Conservation (phyloP, 164 flowering plant genomes). For the Tetrastigma voinierianum region DNA sequence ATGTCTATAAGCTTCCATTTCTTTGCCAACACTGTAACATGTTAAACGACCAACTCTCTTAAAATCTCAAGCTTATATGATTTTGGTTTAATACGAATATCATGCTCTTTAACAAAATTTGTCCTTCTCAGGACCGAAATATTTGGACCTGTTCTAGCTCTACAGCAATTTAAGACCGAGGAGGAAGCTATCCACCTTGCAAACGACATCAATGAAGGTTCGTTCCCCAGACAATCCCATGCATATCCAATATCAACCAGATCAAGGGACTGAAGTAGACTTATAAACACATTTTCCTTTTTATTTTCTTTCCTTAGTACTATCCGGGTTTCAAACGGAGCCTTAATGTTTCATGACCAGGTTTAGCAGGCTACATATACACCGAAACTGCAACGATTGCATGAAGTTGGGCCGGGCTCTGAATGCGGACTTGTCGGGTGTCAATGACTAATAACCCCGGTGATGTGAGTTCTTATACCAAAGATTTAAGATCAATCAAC, state of each 20-base stretch:
- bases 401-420: too few species aligned
- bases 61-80: too few species aligned
- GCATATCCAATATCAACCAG: background rate
- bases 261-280: too few species aligned
- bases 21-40: too few species aligned
- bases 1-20: too few species aligned
- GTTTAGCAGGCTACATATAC: slow-evolving; percentile 86
- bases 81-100: background rate
- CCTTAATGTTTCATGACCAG: slow-evolving; percentile 36
- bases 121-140: slow-evolving; percentile 69
- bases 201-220: slow-evolving; percentile 93
- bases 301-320: too few species aligned
- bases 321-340: too few species aligned
- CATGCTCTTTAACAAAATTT: background rate
- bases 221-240: too few species aligned
- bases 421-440: slow-evolving; percentile 96
- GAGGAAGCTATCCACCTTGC: slow-evolving; percentile 89
- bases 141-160: slow-evolving; percentile 96
- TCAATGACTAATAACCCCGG: slow-evolving; percentile 92
- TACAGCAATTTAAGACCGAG: slow-evolving; percentile 80
- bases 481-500: background rate
- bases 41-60: too few species aligned
- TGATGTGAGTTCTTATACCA: slow-evolving; percentile 54
- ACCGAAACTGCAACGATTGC: too few species aligned
- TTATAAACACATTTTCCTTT: too few species aligned